A percentile compares a stretch with the other conserved stretches of the same genome.
Conservation (phyloP, 805 yeast genomes). For the Saccharomycopsis oosterbeekiorum region DNA sequence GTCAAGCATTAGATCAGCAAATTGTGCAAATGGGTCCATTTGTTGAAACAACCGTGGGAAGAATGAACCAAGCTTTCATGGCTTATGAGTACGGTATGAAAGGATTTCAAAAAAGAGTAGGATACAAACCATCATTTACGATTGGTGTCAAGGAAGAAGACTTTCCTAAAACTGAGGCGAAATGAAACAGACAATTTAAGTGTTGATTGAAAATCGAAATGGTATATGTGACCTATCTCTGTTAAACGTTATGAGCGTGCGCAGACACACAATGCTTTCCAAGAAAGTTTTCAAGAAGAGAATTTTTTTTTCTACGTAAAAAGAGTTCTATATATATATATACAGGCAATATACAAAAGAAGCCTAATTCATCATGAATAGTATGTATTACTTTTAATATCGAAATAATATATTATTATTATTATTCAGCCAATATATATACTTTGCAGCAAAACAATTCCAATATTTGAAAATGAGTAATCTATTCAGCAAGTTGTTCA, state of each 20-base stretch:
- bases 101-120: conserved; percentile 57
- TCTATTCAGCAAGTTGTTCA: conserved; percentile 2
- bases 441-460: not conserved
- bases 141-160: conserved; percentile 9
- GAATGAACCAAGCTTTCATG: conserved; percentile 56
- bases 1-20: conserved; percentile 61
- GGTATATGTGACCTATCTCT: too few relatives aligned
- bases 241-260: too few relatives aligned
- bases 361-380: not conserved
- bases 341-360: too few relatives aligned
- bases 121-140: conserved; percentile 7
- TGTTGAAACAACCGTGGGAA: conserved; percentile 62
- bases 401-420: too few relatives aligned
- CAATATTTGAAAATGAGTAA: not conserved
- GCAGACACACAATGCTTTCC: too few relatives aligned
- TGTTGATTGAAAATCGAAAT: not conserved
- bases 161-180: not conserved
- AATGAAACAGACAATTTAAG: not conserved
- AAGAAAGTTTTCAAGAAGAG: too few relatives aligned
- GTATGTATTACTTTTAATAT: too few relatives aligned
- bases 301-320: too few relatives aligned
- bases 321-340: too few relatives aligned
- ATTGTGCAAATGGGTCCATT: conserved; percentile 90
- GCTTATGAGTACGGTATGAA: conserved; percentile 61
- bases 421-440: too few relatives aligned